A percentile compares a stretch with the other conserved stretches of the same genome.
Conservation (phyloP, 768 basidiomycete species). For the Suillus hirtellus region DNA sequence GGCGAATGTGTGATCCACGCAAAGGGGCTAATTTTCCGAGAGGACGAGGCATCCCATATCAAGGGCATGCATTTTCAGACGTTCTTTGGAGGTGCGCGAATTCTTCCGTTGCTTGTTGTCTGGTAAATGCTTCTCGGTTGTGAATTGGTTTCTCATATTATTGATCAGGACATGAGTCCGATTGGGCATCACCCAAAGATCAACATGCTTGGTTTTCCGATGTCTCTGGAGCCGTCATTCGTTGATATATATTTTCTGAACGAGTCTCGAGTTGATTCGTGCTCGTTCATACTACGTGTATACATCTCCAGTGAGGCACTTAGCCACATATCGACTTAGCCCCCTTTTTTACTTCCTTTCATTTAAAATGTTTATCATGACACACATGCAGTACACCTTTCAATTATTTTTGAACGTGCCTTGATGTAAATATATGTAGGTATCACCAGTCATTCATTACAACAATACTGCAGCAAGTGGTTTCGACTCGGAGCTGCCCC, state of each 20-base stretch:
- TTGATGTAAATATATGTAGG: neutral
- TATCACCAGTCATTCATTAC: neutral
- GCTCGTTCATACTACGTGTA: neutral
- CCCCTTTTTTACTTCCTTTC: neutral
- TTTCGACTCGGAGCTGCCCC: neutral
- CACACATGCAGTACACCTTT: neutral
- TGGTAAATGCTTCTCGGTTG: neutral
- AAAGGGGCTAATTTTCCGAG: slow-evolving; percentile 49
- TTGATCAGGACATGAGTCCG: slow-evolving; percentile 45
- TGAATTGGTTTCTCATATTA: neutral
- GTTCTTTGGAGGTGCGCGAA: slow-evolving; percentile 67
- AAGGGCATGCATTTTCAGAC: slow-evolving; percentile 76
- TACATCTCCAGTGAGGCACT: neutral
- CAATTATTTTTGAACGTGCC: neutral
- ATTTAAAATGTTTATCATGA: neutral
- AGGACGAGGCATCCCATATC: slow-evolving; percentile 40
- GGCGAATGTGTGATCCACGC: slow-evolving; percentile 56
- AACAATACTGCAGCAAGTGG: neutral
- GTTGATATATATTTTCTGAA: slow-evolving; percentile 1
- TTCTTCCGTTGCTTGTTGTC: neutral
- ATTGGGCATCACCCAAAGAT: slow-evolving; percentile 64
- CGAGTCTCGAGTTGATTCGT: too few species aligned
- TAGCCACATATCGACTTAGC: neutral
- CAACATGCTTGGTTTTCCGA: slow-evolving; percentile 62
- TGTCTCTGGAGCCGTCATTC: slow-evolving; percentile 45